Conservation (phyloP, 495 filamentous ascomycete species). For the Penicillium tannophilum region DNA sequence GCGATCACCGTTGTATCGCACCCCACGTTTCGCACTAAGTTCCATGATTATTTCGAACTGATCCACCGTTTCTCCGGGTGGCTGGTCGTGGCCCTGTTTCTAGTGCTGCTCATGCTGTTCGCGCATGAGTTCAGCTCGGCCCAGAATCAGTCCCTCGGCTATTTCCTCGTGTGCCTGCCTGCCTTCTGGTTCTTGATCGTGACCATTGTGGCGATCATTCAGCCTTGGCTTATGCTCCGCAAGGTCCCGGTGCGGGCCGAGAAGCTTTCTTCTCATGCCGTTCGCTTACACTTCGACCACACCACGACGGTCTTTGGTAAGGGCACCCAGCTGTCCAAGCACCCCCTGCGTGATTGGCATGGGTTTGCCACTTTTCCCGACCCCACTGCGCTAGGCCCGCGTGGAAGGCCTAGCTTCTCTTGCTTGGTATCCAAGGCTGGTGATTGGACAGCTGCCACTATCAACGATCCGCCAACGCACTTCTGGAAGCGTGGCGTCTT, state of each 20-base stretch:
- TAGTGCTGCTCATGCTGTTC: conserved; percentile 42
- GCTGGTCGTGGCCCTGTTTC: conserved; percentile 52
- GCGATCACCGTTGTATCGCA: conserved; percentile 46
- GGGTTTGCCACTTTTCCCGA: conserved; percentile 75
- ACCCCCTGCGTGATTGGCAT: conserved; percentile 75
- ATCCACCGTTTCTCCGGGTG: conserved; percentile 59
- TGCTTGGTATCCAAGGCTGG: conserved; percentile 77
- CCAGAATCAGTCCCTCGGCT: conserved; percentile 28
- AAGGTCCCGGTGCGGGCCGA: conserved; percentile 62
- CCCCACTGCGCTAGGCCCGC: conserved; percentile 18
- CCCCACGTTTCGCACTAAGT: conserved; percentile 46
- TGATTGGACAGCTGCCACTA: conserved; percentile 75
- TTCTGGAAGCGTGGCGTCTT: conserved; percentile 52
- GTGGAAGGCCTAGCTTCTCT: conserved; percentile 53
- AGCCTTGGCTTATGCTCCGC: conserved; percentile 46
- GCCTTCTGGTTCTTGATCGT: conserved; percentile 48
- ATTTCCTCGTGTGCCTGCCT: conserved; percentile 40
- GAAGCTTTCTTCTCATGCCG: conserved; percentile 67
- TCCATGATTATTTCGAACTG: conserved; percentile 59
- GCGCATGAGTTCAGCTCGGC: conserved; percentile 34
- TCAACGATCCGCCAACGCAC: conserved; percentile 57
- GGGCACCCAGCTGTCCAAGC: conserved; percentile 50
- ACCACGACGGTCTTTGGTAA: conserved; percentile 47
- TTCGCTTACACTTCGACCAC: conserved; percentile 71
- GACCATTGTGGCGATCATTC: conserved; percentile 40